Base-by-base conservation (phyloP, 805 yeast genomes). In the Lipomyces yamanashiensis region DNA sequence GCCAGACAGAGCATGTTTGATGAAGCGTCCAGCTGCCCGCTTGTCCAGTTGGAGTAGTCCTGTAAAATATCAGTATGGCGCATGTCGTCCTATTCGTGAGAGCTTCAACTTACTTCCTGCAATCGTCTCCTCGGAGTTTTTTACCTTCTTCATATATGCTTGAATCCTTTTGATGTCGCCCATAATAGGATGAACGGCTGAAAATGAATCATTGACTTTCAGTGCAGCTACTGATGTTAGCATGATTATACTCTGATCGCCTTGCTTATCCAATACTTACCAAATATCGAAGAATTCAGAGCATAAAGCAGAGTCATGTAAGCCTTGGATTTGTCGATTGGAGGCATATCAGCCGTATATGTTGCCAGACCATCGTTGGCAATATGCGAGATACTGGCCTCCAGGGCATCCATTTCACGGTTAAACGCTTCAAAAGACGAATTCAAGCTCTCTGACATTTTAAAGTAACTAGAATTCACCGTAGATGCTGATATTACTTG, bases 1-100 rank as follows among this genome's bases (percentile, higher is more conserved):
- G 28, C 66, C 66, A 12, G 66, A 41, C 2, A 64, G 54, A 4
- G 63, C 67, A 47, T 66, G 66, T 47, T 66, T 66, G 17, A 66
- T 56, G n/a, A 66, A 55, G 41, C 69, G 55, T 6, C 62, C 62
- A 4, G 69, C 69, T 4, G 67, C 69, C 17, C 17, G 28, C 28
- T 48, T 43, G 51, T 66, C 64, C 9, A 65, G 58, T 52, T 55
- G 62, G 39, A 56, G 28, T 58, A 41, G 51, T 19, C 68, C 68
- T 64, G 36, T 15, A 4, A 41, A 19, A 17, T 8, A n/a, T 48
- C 13, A 43, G 45, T 15, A 17, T 6, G 9, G 7, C 23, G 13
- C 12, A 21, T 19, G 3, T 34, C 15, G 7, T 21, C 15, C 17
- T 23, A 9, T 19, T 15, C 13, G 13, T 33, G 15, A 13, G 3